Percentiles rank a stretch among this genome's conserved stretches.
Conservation (phyloP, 495 filamentous ascomycete species). For the Penicillium bovifimosum region DNA sequence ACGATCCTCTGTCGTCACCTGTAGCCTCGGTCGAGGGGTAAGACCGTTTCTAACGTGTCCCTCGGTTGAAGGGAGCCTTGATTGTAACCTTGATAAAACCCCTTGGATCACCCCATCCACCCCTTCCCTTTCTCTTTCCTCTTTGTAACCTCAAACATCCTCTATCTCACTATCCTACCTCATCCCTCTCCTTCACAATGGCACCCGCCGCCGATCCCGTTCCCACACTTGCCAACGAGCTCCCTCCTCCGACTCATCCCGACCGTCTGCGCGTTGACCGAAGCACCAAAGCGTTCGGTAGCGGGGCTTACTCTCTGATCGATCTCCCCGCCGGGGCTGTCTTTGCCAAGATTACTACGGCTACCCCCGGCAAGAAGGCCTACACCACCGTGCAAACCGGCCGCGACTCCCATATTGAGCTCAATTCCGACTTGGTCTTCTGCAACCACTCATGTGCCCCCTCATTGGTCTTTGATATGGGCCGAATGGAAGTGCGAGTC, state of each 20-base stretch:
- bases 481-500: slow-evolving; percentile 55
- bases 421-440: slow-evolving; percentile 70
- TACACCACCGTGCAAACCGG: slow-evolving; percentile 68
- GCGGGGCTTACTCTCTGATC: slow-evolving; percentile 56
- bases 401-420: slow-evolving; percentile 57
- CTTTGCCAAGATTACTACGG: slow-evolving; percentile 46
- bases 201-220: slow-evolving; percentile 19
- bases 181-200: slow-evolving; percentile 7
- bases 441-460: slow-evolving; percentile 72
- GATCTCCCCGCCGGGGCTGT: slow-evolving; percentile 58
- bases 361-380: slow-evolving; percentile 54
- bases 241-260: slow-evolving; percentile 32
- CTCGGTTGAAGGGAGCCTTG: slow-evolving; percentile 17
- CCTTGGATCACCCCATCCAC: neutral
- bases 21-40: slow-evolving; percentile 2
- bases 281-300: slow-evolving; percentile 47
- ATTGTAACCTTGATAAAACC: neutral
- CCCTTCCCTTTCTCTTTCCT: neutral
- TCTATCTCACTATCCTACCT: neutral
- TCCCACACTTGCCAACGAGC: slow-evolving; percentile 7
- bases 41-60: neutral
- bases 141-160: too few species aligned
- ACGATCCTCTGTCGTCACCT: neutral
- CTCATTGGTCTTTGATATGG: slow-evolving; percentile 65
- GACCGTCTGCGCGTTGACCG: slow-evolving; percentile 30